Percentiles rank a stretch among this genome's conserved stretches.
Evolutionary conservation across 1,284 basidiomycete genomes (phyloP).

Genomic region (Puccinia horiana): DNA sequence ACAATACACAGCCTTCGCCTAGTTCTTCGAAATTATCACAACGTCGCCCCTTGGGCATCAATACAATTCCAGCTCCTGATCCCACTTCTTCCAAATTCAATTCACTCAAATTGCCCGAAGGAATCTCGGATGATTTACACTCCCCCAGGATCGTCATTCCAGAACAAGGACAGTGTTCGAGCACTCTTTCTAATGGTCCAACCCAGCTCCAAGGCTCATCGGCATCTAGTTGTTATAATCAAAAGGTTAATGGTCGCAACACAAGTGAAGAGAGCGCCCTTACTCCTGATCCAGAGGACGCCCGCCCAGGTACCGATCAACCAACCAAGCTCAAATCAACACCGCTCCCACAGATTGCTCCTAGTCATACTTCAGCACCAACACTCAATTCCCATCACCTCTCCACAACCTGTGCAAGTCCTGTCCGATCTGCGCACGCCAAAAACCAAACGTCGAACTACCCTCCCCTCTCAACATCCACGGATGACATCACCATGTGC

Average conservation of each 20-base stretch:
- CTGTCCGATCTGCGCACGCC: background rate
- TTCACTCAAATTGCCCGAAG: background rate
- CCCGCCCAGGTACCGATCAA: constrained; percentile 8
- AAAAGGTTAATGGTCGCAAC: constrained; percentile 25
- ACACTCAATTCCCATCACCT: background rate
- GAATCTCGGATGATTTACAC: background rate
- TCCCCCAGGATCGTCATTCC: background rate
- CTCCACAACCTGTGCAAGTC: background rate
- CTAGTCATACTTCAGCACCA: constrained; percentile 12
- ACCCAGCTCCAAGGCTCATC: background rate
- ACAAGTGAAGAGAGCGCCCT: constrained; percentile 47
- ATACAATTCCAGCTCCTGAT: background rate
- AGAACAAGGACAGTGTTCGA: background rate
- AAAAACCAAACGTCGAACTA: background rate
- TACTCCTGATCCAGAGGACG: constrained; percentile 48
- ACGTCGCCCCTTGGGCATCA: no score
- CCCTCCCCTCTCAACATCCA: background rate
- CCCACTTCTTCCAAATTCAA: background rate
- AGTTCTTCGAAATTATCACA: background rate
- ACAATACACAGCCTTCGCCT: background rate
- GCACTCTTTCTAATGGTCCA: background rate
- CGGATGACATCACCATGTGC: background rate
- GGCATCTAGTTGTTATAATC: background rate
- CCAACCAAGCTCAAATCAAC: background rate
- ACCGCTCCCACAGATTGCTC: background rate